Evolutionary conservation across 2,329 filamentous ascomycete species (phyloP).

Genomic region (Achaetomium macrosporum): DNA sequence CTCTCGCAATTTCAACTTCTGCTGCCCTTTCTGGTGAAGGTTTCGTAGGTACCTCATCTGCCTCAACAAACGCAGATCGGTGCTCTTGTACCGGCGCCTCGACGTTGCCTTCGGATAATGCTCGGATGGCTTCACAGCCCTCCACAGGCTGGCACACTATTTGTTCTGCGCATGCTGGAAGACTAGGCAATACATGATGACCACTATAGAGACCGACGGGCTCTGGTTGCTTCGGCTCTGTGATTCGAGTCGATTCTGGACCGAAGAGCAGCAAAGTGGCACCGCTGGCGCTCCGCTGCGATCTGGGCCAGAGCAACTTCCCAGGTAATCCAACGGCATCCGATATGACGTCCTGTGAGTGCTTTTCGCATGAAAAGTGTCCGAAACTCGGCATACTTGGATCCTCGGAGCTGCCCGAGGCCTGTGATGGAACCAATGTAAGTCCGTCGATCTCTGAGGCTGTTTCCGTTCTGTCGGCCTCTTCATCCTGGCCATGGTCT

Average conservation of each 20-base stretch:
- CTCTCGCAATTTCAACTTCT: constrained; percentile 1
- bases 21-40: not conserved
- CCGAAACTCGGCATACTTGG: constrained; percentile 11
- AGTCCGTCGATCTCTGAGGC: constrained; percentile 18
- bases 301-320: constrained; percentile 22
- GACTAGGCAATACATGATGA: not conserved
- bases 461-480: not conserved
- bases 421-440: constrained; percentile 14
- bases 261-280: not conserved
- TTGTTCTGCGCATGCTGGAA: not conserved
- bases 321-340: constrained; percentile 8
- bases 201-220: not conserved
- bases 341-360: constrained; percentile 12
- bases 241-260: not conserved
- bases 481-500: not conserved
- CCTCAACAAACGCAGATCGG: not conserved
- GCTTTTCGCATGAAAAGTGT: constrained; percentile 17
- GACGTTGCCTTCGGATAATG: not conserved
- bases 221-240: not conserved
- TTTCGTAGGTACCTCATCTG: not conserved
- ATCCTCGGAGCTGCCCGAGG: constrained; percentile 1
- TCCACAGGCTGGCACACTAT: not conserved
- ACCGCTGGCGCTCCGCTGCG: not conserved
- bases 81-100: not conserved
- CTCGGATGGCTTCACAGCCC: not conserved